phyloP scores from a whole-genome alignment of 495 filamentous ascomycete genomes.

The Cairneyella variabilis region DNA sequence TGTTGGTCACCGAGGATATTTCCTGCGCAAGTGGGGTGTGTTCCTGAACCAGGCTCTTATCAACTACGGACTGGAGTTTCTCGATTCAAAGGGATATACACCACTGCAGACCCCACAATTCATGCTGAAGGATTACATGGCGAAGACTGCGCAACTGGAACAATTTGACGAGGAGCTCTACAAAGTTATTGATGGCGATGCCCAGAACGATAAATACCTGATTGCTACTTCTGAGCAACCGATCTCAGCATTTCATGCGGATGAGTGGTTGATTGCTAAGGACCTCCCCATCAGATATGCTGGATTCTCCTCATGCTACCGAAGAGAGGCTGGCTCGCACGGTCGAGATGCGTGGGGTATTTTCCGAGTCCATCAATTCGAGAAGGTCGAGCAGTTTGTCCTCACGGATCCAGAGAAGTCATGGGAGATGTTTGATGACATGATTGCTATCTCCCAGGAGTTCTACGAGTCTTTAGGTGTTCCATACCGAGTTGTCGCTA shows the following conservation, averaged over 20 bases:
- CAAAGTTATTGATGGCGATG: slow-evolving; percentile 86
- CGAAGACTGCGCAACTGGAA: slow-evolving; percentile 96
- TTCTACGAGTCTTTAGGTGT: slow-evolving; percentile 89
- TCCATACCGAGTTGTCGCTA: slow-evolving; percentile 86
- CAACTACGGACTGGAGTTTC: slow-evolving; percentile 91
- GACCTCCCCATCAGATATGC: slow-evolving; percentile 91
- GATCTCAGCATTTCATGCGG: slow-evolving; percentile 83
- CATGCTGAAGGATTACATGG: slow-evolving; percentile 95
- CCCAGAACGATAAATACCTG: slow-evolving; percentile 88
- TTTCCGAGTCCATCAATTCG: slow-evolving; percentile 97
- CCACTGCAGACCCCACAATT: slow-evolving; percentile 91
- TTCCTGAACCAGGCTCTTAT: slow-evolving; percentile 89
- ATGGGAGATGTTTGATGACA: slow-evolving; percentile 89
- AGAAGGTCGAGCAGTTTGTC: slow-evolving; percentile 97
- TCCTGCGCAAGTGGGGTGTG: slow-evolving; percentile 83
- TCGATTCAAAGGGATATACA: slow-evolving; percentile 72
- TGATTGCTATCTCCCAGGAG: slow-evolving; percentile 86
- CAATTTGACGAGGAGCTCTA: slow-evolving; percentile 98
- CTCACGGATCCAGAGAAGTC: slow-evolving; percentile 91
- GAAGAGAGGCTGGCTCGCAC: slow-evolving; percentile 88
- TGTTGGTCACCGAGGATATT: slow-evolving; percentile 94
- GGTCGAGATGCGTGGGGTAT: slow-evolving; percentile 98
- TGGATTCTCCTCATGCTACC: slow-evolving; percentile 90
- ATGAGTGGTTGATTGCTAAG: slow-evolving; percentile 84
- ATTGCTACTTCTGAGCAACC: slow-evolving; percentile 98